A percentile compares a stretch with the other conserved stretches of the same genome.
Evolutionary conservation across 257 asterid genomes (phyloP).

Genomic region (Apocynum venetum): DNA sequence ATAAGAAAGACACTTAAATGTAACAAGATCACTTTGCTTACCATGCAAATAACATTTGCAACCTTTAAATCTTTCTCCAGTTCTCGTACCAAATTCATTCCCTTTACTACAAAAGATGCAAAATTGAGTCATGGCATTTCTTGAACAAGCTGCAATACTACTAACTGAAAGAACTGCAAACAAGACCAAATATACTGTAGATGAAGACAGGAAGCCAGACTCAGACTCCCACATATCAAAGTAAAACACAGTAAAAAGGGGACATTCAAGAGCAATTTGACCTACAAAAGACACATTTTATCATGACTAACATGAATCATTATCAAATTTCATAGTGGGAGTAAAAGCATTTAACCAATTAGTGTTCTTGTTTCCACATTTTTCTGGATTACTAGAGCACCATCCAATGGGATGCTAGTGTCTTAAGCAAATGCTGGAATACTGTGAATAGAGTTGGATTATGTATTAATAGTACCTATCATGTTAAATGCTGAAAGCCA

Average conservation of each 20-base stretch:
- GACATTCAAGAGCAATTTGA: background rate
- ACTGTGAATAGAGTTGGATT: background rate
- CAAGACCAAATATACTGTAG: background rate
- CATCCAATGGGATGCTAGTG: background rate
- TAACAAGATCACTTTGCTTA: constrained; percentile 63
- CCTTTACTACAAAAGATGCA: constrained; percentile 52
- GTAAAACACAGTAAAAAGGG: background rate
- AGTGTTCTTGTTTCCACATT: background rate
- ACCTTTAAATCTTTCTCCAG: constrained; percentile 97
- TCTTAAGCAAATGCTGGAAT: background rate
- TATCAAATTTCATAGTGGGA: background rate
- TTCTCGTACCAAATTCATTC: constrained; percentile 96
- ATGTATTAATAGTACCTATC: background rate
- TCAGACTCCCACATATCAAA: background rate
- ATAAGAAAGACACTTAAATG: constrained; percentile 17
- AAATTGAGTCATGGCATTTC: background rate
- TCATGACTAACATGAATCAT: background rate
- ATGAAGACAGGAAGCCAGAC: constrained; percentile 2
- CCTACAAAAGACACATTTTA: background rate
- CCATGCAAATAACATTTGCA: constrained; percentile 99
- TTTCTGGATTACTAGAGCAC: background rate
- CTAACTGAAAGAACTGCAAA: background rate
- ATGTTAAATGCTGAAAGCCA: background rate
- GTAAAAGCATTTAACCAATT: background rate
- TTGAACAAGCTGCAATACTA: background rate